Evolutionary conservation across 2,329 filamentous ascomycete genomes (phyloP).

Genomic region (Phaeosphaeria sp.): DNA sequence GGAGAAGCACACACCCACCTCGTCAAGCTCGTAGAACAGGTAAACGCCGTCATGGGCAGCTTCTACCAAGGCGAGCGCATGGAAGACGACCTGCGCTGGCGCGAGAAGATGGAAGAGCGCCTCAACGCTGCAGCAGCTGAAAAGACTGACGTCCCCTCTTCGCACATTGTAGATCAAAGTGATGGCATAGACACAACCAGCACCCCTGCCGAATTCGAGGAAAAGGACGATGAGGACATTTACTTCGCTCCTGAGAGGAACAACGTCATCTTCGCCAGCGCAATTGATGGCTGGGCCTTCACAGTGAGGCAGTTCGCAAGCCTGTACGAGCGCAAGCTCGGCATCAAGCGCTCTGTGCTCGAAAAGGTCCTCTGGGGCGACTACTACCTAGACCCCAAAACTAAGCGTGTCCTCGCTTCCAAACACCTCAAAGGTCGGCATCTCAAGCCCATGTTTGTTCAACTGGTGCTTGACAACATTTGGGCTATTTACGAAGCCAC

Average conservation of each 20-base stretch:
- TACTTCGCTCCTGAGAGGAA: slow-evolving; percentile 99
- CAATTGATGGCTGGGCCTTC: slow-evolving; percentile 98
- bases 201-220: slow-evolving; percentile 73
- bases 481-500: slow-evolving; percentile 97
- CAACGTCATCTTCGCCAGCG: slow-evolving; percentile 98
- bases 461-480: slow-evolving; percentile 91
- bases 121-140: slow-evolving; percentile 74
- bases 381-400: slow-evolving; percentile 96
- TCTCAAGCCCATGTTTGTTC: slow-evolving; percentile 96
- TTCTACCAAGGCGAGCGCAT: slow-evolving; percentile 98
- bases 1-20: slow-evolving; percentile 88
- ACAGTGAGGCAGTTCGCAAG: slow-evolving; percentile 92
- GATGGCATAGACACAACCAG: slow-evolving; percentile 58
- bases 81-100: slow-evolving; percentile 97
- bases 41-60: slow-evolving; percentile 95
- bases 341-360: slow-evolving; percentile 85
- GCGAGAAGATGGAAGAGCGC: slow-evolving; percentile 88
- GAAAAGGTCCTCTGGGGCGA: slow-evolving; percentile 98
- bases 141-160: slow-evolving; percentile 63
- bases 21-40: slow-evolving; percentile 88
- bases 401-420: slow-evolving; percentile 85
- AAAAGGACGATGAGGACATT: slow-evolving; percentile 93
- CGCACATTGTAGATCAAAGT: slow-evolving; percentile 59
- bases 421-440: slow-evolving; percentile 93
- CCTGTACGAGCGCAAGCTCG: slow-evolving; percentile 95